Conservation (phyloP, 2,329 filamentous ascomycete genomes). For the Sclerotinia nivalis region DNA sequence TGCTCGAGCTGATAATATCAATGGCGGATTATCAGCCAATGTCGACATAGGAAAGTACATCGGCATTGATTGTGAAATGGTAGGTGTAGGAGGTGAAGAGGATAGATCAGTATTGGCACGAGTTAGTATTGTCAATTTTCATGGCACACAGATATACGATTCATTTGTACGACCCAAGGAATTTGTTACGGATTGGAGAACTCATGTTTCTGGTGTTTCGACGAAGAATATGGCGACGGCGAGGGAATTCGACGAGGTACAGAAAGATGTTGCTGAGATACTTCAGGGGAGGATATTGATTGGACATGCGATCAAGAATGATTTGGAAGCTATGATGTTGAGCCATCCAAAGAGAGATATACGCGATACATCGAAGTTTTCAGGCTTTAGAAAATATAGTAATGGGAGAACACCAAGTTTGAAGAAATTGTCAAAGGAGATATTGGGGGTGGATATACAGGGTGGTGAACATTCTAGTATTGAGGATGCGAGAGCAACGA, state of each 20-base stretch:
- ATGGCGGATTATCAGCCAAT: slow-evolving; percentile 61
- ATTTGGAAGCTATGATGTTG: slow-evolving; percentile 72
- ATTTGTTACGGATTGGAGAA: slow-evolving; percentile 86
- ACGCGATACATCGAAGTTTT: slow-evolving; percentile 79
- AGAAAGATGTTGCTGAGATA: slow-evolving; percentile 67
- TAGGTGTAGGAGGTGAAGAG: slow-evolving; percentile 74
- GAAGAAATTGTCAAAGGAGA: slow-evolving; percentile 55
- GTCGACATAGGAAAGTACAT: slow-evolving; percentile 84
- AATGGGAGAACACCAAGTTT: slow-evolving; percentile 70
- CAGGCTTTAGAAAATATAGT: slow-evolving; percentile 69
- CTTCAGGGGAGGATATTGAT: slow-evolving; percentile 72
- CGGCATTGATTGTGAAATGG: slow-evolving; percentile 97
- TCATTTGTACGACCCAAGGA: slow-evolving; percentile 81
- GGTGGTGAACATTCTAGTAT: slow-evolving; percentile 64
- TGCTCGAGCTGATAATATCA: slow-evolving; percentile 54
- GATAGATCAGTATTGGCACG: slow-evolving; percentile 77
- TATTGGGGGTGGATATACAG: slow-evolving; percentile 64
- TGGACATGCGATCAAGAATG: slow-evolving; percentile 81
- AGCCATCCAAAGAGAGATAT: slow-evolving; percentile 76
- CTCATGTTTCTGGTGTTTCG: slow-evolving; percentile 78
- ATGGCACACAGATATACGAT: slow-evolving; percentile 90
- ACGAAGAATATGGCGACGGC: slow-evolving; percentile 70
- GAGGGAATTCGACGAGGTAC: slow-evolving; percentile 74
- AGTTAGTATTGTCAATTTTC: slow-evolving; percentile 89
- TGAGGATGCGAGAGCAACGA: slow-evolving; percentile 83